Evolutionary conservation across 208 protist species (phyloP), one percentile per base, ranked within the genome.

Genomic region (Herpetomonas tarakana): DNA sequence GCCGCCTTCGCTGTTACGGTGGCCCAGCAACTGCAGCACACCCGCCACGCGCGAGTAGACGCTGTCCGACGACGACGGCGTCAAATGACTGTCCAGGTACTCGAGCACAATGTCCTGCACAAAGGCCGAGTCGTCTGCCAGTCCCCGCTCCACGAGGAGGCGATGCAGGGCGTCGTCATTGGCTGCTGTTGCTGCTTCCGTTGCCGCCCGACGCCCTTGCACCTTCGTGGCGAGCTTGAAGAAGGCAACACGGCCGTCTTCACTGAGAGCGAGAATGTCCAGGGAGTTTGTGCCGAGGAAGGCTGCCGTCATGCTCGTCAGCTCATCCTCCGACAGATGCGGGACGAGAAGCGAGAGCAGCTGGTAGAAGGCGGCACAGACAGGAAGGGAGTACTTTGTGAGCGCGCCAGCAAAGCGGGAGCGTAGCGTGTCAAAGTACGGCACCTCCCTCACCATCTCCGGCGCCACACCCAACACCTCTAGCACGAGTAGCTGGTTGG

Each of bases 61-160:
- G 12, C 2, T 41, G 47, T 38, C 21, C 22, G 25, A 31, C 18
- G 11, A 44, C 39, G 56, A 38, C 3, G 21, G 18, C 18, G 62
- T 31, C 22, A 53, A 21, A 28, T 68, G 41, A n/a, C 39, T n/a
- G 63, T 85, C 78, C 30, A 77, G 41, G 58, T 77, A 83, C 39
- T 65, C 63, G 35, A 86, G 47, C 27, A 82, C 45, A 27, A 76
- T 27, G 41, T 72, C 58, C 58, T 76, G 74, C 12, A 84, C 67
- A 27, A 69, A 63, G 16, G 50, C 45, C 14, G 59, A 72, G n/a
- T 22, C 19, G 18, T 83, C 73, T 11, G 31, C 29, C 24, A 87
- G 54, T 0, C 80, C 77, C n/a, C 21, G 12, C 3, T 21, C 38
- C 2, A 70, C 30, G 7, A 80, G 38, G 18, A 71, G 49, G 19